Evolutionary conservation across 768 basidiomycete species (phyloP).

Genomic region (Rhodotorula taiwanensis): DNA sequence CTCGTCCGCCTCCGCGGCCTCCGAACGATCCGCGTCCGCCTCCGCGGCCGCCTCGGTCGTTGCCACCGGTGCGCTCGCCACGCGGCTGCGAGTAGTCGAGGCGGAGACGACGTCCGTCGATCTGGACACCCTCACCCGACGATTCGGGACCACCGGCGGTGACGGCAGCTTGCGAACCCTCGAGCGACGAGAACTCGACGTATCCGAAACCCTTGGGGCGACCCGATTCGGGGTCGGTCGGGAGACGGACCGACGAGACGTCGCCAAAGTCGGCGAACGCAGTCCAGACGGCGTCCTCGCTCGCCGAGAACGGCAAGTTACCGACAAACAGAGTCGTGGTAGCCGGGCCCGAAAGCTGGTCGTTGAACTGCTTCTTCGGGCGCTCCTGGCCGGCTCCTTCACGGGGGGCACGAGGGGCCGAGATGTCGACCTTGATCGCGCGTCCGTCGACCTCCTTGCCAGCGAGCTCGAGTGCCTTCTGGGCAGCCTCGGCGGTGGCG

Average conservation of each 20-base stretch:
- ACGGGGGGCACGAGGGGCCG: constrained; percentile 50
- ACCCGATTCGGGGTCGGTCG: constrained; percentile 86
- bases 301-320: constrained; percentile 73
- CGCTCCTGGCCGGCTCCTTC: constrained; percentile 48
- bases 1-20: constrained; percentile 42
- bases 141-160: constrained; percentile 44
- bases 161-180: constrained; percentile 71
- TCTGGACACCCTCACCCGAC: constrained; percentile 57
- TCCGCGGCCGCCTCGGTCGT: constrained; percentile 39
- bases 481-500: constrained; percentile 43
- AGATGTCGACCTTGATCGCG: constrained; percentile 74
- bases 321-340: constrained; percentile 80
- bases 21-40: constrained; percentile 40
- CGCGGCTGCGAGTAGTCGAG: constrained; percentile 82
- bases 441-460: constrained; percentile 91
- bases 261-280: constrained; percentile 88
- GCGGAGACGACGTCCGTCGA: constrained; percentile 72
- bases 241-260: constrained; percentile 61
- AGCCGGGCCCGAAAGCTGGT: constrained; percentile 54
- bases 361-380: constrained; percentile 71
- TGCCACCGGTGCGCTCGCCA: constrained; percentile 52
- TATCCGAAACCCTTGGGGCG: constrained; percentile 93
- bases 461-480: constrained; percentile 70
- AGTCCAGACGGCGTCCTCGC: constrained; percentile 81
- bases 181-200: constrained; percentile 81